These are phyloP conservation scores for Fusarium nematophilum DNA, from an alignment of 2,329 filamentous ascomycete species.

Conservation along the genomic window DNA sequence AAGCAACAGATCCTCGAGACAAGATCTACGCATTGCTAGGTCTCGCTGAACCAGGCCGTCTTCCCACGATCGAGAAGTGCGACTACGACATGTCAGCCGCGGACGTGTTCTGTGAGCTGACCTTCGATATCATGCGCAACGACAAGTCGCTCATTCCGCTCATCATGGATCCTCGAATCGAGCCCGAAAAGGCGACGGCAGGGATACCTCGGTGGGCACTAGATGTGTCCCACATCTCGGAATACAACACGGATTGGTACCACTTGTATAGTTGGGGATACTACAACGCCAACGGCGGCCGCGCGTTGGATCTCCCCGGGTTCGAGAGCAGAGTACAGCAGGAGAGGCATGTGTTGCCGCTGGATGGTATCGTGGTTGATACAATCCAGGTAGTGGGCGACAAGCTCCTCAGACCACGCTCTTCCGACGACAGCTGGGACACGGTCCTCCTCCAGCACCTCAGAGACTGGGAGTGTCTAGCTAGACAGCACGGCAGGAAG, in stretches of 20 bases:
- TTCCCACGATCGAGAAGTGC: slow-evolving; percentile 15
- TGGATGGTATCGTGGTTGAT: slow-evolving; percentile 11
- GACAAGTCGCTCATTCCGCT: slow-evolving; percentile 13
- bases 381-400: slow-evolving; percentile 12
- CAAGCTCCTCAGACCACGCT: background rate
- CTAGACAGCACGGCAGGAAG: slow-evolving; percentile 1
- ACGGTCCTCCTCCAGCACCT: background rate
- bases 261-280: slow-evolving; percentile 11
- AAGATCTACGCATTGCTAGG: slow-evolving; percentile 20
- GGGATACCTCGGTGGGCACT: slow-evolving; percentile 24
- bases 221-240: slow-evolving; percentile 3
- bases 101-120: slow-evolving; percentile 19
- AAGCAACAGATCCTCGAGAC: slow-evolving; percentile 23
- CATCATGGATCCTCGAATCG: slow-evolving; percentile 18
- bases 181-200: slow-evolving; percentile 15
- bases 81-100: slow-evolving; percentile 7
- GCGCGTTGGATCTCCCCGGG: background rate
- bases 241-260: slow-evolving; percentile 14
- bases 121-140: slow-evolving; percentile 19
- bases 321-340: background rate
- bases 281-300: slow-evolving; percentile 12
- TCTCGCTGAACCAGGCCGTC: background rate
- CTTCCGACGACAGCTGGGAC: background rate
- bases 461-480: slow-evolving; percentile 2
- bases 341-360: background rate